Percentiles rank a stretch among this genome's conserved stretches.
Evolutionary conservation across 805 yeast species (phyloP).

Genomic region (Torulaspora maleeae): DNA sequence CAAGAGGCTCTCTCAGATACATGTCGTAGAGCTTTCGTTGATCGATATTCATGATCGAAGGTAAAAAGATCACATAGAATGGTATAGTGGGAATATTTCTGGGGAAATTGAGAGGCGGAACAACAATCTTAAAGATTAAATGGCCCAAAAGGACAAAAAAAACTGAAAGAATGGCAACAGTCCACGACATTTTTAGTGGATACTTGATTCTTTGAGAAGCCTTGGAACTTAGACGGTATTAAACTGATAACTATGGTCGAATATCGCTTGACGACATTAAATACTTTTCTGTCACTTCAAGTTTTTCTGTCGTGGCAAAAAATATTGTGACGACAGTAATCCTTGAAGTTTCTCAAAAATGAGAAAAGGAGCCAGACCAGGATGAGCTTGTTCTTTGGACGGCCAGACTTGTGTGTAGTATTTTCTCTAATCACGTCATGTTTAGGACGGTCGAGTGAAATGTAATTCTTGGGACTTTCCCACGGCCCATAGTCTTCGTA

Average conservation of each 20-base stretch:
- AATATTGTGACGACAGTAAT: neutral
- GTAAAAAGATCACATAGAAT: slow-evolving; percentile 51
- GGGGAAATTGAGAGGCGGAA: slow-evolving; percentile 52
- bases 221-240: neutral
- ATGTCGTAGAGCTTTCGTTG: slow-evolving; percentile 44
- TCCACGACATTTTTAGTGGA: slow-evolving; percentile 3
- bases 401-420: too few species aligned
- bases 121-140: slow-evolving; percentile 16
- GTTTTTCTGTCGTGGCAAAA: neutral
- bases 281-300: slow-evolving; percentile 1
- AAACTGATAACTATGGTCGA: neutral
- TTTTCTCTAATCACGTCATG: too few species aligned
- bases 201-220: neutral
- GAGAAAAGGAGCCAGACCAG: neutral
- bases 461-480: neutral
- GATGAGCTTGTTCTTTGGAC: neutral
- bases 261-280: neutral
- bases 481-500: neutral
- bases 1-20: slow-evolving; percentile 43
- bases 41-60: slow-evolving; percentile 42
- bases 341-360: slow-evolving; percentile 3
- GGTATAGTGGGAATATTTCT: slow-evolving; percentile 56
- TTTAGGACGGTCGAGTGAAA: neutral
- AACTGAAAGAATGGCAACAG: slow-evolving; percentile 1
- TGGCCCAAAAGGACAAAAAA: slow-evolving; percentile 4